Evolutionary conservation across 2,329 filamentous ascomycete genomes (phyloP).

Genomic region (Akanthomyces uredinophilus): DNA sequence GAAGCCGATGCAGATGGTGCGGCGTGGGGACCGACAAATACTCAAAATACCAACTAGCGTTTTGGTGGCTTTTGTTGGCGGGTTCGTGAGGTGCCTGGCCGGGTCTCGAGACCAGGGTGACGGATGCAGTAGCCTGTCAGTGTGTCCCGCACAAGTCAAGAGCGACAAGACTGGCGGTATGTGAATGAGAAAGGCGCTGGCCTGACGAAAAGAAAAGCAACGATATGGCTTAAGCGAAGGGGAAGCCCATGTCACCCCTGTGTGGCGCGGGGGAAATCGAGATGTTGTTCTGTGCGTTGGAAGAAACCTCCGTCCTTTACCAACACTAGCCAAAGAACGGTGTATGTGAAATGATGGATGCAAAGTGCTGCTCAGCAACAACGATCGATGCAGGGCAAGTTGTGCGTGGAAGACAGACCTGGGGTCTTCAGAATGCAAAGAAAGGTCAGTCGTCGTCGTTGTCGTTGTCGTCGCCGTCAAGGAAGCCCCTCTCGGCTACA

Average conservation of each 20-base stretch:
- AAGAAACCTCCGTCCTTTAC: neutral
- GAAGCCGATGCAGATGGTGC: slow-evolving; percentile 8
- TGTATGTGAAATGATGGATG: neutral
- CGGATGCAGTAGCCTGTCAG: slow-evolving; percentile 1
- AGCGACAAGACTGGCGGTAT: slow-evolving; percentile 5
- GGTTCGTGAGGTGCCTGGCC: neutral
- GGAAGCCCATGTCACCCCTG: neutral
- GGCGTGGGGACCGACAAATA: slow-evolving; percentile 2
- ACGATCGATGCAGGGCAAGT: neutral
- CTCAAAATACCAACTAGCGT: neutral
- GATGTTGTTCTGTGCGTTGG: neutral
- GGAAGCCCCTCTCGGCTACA: neutral
- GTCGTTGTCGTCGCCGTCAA: too few relatives aligned
- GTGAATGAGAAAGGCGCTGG: neutral
- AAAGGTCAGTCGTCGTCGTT: neutral
- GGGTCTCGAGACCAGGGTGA: slow-evolving; percentile 1
- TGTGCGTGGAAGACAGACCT: neutral
- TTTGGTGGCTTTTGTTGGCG: neutral
- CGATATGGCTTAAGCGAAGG: neutral
- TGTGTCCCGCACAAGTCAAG: neutral
- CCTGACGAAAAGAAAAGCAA: neutral
- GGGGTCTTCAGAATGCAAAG: neutral
- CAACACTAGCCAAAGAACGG: neutral
- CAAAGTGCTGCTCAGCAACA: neutral
- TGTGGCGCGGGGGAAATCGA: neutral